Evolutionary conservation across 108 stramenopile genomes (phyloP), one percentile per base, ranked within the genome.

Genomic region (Nitzschia putrida): DNA sequence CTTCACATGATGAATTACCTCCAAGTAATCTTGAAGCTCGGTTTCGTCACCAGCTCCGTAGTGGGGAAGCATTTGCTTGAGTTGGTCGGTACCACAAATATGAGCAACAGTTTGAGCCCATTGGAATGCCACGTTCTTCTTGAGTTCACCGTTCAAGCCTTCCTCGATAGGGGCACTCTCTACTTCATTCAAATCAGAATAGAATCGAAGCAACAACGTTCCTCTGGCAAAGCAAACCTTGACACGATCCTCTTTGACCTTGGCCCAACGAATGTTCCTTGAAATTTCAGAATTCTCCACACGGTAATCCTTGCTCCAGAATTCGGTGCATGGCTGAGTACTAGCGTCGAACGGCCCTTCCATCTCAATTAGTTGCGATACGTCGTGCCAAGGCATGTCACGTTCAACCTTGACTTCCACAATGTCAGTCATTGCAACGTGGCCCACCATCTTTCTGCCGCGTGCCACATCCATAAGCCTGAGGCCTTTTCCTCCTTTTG

Each of bases 61-160:
- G 64, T 89, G 82, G 23, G 86, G 82, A 37, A 87, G 71, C 4
- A 44, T 57, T 58, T 87, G 84, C 38, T 72, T 70, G 20, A 89
- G 69, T 50, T 87, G 77, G n/a, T 65, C 58, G 8, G 56, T 57
- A 13, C 85, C 88, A 45, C 81, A 76, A 59, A 81, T 71, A 14
- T 80, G 81, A 21, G 79, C 83, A 40, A 92, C 77, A 10, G 88
- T 92, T 37, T 91, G 83, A 21, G 85, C 88, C 93, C 93, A 94
- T n/a, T 72, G 77, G 20, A 91, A 83, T n/a, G 89, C 78, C 53
- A 79, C 70, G 39, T 84, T 68, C 59, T 80, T 80, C 20, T 63
- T 63, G 14, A 80, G 20, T 38, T 14, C 16, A 26, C 74, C 65
- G 6, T 63, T 66, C 18, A 26, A 3, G 50, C 59, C 72, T 44